phyloP scores from a whole-genome alignment of 2,329 filamentous ascomycete genomes.

The Magnaporthiopsis rhizophila region DNA sequence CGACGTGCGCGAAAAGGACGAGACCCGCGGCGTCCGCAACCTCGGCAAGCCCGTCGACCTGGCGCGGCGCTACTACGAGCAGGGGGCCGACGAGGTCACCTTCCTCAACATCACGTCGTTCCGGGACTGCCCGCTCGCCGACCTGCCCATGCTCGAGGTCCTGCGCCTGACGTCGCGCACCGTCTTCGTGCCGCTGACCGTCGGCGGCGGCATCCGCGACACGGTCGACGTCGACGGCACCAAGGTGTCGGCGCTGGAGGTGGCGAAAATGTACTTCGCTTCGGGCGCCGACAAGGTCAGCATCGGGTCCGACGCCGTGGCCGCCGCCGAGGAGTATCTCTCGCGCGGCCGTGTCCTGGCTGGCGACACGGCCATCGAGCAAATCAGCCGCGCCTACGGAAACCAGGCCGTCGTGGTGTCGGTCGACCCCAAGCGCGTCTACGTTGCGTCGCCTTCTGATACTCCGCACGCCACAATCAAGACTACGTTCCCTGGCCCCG shows the following conservation, averaged over 20 bases:
- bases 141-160: slow-evolving; percentile 94
- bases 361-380: slow-evolving; percentile 87
- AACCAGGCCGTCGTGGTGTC: slow-evolving; percentile 95
- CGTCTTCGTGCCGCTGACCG: slow-evolving; percentile 91
- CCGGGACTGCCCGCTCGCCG: slow-evolving; percentile 85
- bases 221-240: slow-evolving; percentile 83
- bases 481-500: slow-evolving; percentile 62
- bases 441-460: slow-evolving; percentile 66
- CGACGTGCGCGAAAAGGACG: slow-evolving; percentile 85
- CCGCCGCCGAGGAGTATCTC: slow-evolving; percentile 88
- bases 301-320: slow-evolving; percentile 90
- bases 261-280: slow-evolving; percentile 96
- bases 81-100: slow-evolving; percentile 92
- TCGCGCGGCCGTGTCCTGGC: slow-evolving; percentile 57
- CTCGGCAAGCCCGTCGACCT: slow-evolving; percentile 95
- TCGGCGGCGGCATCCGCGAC: slow-evolving; percentile 92
- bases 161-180: slow-evolving; percentile 77
- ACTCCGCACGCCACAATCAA: slow-evolving; percentile 64
- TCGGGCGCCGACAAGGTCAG: slow-evolving; percentile 96
- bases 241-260: slow-evolving; percentile 79
- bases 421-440: slow-evolving; percentile 87
- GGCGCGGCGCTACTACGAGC: slow-evolving; percentile 88
- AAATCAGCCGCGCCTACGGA: slow-evolving; percentile 87
- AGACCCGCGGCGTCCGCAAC: slow-evolving; percentile 67
- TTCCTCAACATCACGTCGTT: slow-evolving; percentile 99